Base-by-base conservation (phyloP, 2,329 filamentous ascomycete species). In the Aureobasidium sp. region DNA sequence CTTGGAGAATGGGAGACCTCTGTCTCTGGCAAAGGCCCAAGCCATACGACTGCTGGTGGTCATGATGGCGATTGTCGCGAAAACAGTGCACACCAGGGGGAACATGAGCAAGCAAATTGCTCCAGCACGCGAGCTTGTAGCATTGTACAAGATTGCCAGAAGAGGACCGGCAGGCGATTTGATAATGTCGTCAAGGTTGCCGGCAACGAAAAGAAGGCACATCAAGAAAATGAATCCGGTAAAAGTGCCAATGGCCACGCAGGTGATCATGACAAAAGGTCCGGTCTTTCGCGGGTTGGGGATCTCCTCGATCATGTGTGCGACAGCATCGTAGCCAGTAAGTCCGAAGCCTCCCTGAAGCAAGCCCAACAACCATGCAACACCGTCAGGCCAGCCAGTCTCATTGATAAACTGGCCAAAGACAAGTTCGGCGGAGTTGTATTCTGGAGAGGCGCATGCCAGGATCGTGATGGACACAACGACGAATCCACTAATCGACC, bases 381-480 rank as follows among this genome's bases (percentile, higher is more conserved):
- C 57, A 19, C 72, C 72, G 60, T 73, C 72, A 7, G 72, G 72
- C 72, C 72, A 74, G n/a, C 72, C 72, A 39, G 70, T 72, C 35
- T 67, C 63, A 50, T 91, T 91, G 70, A 88, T 81, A 68, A 90
- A 90, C 1, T 82, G 73, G 5, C 80, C 77, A 65, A 88, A 90
- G 12, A 90, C 87, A 58, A 87, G 88, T 11, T 79, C 71, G 17
- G 79, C 87, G 8, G 79, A 81, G 67, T 85, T 85, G 68, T 83
- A 90, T 65, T 86, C 76, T 0, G 85, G 85, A 1, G 86, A 81
- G 0, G 86, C 79, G 68, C 85, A 88, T 4, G 86, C 80, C 53
- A 91, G 74, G 0, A 88, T 77, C 0, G 87, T 88, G 64, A 90
- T 88, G 64, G 79, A 87, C 66, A 91, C 89, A 62, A 90, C 76